These are phyloP conservation scores for Platismatia glauca DNA, from an alignment of 495 filamentous ascomycete genomes.

Conservation along the genomic window DNA sequence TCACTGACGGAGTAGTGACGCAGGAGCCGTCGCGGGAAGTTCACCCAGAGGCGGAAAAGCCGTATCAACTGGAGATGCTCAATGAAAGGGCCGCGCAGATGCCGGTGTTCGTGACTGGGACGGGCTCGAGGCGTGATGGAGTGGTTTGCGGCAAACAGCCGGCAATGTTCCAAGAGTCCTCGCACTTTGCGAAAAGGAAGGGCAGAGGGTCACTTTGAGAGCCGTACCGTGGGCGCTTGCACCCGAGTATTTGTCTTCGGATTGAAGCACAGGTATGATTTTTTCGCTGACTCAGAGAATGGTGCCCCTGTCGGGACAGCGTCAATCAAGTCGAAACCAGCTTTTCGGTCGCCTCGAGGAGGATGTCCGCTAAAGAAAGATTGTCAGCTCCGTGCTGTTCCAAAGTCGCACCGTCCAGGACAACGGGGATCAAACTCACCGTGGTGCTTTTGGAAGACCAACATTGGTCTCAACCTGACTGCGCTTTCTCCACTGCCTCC, in stretches of 20 bases:
- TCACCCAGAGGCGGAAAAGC: neutral
- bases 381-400: constrained; percentile 23
- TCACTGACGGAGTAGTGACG: neutral
- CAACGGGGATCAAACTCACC: constrained; percentile 40
- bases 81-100: neutral
- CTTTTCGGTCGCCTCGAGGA: constrained; percentile 66
- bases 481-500: constrained; percentile 76
- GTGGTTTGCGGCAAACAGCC: neutral
- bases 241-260: too few relatives aligned
- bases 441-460: constrained; percentile 92
- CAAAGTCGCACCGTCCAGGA: constrained; percentile 11
- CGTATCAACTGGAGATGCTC: neutral
- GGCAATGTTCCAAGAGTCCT: neutral
- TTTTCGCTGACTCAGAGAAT: neutral
- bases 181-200: neutral
- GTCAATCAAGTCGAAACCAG: constrained; percentile 49
- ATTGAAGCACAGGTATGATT: neutral
- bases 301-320: neutral
- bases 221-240: neutral
- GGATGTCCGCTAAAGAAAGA: constrained; percentile 44
- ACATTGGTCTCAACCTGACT: constrained; percentile 85
- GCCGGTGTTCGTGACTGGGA: neutral
- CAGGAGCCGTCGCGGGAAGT: neutral
- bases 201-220: neutral
- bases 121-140: neutral